Conservation (phyloP, 495 filamentous ascomycete species). For the Xylaria acuta region DNA sequence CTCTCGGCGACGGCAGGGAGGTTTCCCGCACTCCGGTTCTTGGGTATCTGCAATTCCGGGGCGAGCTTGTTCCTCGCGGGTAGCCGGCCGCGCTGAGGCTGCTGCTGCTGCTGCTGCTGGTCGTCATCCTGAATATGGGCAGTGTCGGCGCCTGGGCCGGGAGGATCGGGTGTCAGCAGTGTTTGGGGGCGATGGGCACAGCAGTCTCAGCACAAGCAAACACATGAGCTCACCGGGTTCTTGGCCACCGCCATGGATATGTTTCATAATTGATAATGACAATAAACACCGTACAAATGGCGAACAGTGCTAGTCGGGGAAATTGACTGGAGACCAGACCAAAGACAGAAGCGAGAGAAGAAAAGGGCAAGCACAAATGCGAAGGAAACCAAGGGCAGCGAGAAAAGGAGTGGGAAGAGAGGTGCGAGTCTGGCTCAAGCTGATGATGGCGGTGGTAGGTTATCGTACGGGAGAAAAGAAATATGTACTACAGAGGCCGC, state of each 20-base stretch:
- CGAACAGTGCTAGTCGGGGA: conserved; percentile 27
- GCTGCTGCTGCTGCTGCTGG: background rate
- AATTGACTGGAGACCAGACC: conserved; percentile 5
- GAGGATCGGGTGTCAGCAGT: conserved; percentile 24
- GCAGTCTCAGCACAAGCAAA: conserved; percentile 23
- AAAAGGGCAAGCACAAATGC: conserved; percentile 13
- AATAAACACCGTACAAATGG: conserved; percentile 27
- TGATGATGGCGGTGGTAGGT: conserved; percentile 16
- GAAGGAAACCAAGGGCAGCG: conserved; percentile 14
- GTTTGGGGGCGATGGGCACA: conserved; percentile 15
- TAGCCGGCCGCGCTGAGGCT: conserved; percentile 37
- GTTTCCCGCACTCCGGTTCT: conserved; percentile 68
- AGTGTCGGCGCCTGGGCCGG: conserved; percentile 46
- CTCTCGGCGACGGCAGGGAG: conserved; percentile 54
- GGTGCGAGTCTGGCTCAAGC: conserved; percentile 29
- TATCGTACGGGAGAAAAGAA: background rate
- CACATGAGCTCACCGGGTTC: conserved; percentile 51
- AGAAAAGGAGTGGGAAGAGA: conserved; percentile 8
- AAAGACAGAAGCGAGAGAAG: conserved; percentile 10
- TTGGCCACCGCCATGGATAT: conserved; percentile 52
- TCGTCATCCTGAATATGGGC: conserved; percentile 45
- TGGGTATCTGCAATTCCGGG: conserved; percentile 60
- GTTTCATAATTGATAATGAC: conserved; percentile 53
- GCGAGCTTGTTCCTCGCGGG: conserved; percentile 42
- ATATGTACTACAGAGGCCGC: conserved; percentile 21